Evolutionary conservation across 441 rosid species (phyloP).

Genomic region (Raphanus hybrid): DNA sequence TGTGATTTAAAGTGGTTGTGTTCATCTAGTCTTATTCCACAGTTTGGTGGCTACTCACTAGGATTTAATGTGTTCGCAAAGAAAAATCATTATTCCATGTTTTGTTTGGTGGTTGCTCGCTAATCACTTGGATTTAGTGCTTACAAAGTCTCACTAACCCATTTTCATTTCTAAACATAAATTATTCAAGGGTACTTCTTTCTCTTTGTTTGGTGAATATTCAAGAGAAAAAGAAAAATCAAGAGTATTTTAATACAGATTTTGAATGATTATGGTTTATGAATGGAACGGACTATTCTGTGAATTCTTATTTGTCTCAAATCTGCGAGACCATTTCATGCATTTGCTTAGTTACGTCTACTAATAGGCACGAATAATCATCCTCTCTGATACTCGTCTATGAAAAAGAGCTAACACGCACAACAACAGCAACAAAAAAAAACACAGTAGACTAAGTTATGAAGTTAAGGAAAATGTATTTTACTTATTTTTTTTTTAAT

Average conservation of each 20-base stretch:
- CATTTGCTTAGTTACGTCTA: background rate
- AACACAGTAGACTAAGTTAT: background rate
- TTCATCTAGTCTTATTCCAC: constrained; percentile 24
- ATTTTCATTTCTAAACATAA: background rate
- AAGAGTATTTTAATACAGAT: background rate
- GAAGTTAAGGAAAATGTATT: background rate
- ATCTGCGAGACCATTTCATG: background rate
- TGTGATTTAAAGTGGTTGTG: constrained; percentile 28
- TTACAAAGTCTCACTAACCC: constrained; percentile 3
- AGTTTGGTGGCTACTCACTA: constrained; percentile 29
- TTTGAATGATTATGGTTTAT: background rate
- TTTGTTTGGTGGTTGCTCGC: constrained; percentile 4
- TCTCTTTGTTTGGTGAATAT: background rate
- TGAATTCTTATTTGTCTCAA: background rate
- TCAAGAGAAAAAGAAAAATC: background rate
- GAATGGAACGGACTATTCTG: background rate
- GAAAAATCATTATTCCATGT: background rate
- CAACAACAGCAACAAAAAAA: background rate
- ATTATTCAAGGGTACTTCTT: background rate
- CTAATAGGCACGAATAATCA: background rate
- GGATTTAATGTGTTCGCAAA: background rate
- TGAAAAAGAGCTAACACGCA: background rate
- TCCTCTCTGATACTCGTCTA: background rate
- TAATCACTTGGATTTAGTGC: constrained; percentile 25
- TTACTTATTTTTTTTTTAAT: background rate